phyloP scores from a whole-genome alignment of 1,284 basidiomycete species.

The Pholiota adiposa region DNA sequence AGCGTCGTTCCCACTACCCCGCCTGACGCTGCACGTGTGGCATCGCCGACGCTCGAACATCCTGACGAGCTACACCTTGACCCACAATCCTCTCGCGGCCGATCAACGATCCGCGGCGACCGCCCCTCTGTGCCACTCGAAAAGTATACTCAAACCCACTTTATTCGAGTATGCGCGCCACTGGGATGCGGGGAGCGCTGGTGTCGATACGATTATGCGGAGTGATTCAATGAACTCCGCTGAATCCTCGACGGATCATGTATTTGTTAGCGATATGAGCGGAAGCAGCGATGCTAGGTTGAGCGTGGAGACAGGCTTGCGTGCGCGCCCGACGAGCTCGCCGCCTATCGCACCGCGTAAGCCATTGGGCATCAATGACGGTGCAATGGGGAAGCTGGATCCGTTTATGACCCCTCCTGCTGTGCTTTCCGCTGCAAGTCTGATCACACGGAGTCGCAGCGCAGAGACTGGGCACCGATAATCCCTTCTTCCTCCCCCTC shows the following conservation, averaged over 20 bases:
- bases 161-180: not conserved
- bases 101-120: constrained; percentile 8
- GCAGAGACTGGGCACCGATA: constrained; percentile 3
- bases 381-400: not conserved
- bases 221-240: constrained; percentile 1
- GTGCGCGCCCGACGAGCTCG: constrained; percentile 15
- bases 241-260: not conserved
- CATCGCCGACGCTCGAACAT: constrained; percentile 23
- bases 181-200: not conserved
- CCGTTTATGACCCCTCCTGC: constrained; percentile 8
- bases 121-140: not conserved
- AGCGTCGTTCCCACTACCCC: constrained; percentile 45
- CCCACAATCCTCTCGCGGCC: constrained; percentile 17
- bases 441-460: constrained; percentile 17
- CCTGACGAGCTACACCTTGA: constrained; percentile 29
- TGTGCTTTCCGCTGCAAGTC: not conserved
- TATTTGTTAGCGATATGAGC: not conserved
- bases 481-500: not conserved
- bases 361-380: not conserved
- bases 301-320: not conserved
- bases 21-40: constrained; percentile 28
- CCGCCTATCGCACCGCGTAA: constrained; percentile 12
- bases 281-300: not conserved
- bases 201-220: not conserved
- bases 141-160: not conserved